phyloP scores from a whole-genome alignment of 2,329 filamentous ascomycete genomes.

The Chrysoporthe austroafricana region DNA sequence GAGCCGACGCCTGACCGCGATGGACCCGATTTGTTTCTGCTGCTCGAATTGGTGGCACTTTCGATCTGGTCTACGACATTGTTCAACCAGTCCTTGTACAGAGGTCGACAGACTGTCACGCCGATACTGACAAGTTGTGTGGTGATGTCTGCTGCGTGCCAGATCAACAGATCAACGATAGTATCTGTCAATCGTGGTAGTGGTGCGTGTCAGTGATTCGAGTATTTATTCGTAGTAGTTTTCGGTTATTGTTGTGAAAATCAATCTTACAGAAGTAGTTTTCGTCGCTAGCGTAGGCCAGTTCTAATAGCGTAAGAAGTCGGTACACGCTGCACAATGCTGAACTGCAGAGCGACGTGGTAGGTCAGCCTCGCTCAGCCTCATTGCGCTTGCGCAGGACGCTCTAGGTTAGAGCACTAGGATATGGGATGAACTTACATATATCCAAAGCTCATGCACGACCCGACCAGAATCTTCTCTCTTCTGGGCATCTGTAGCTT shows the following conservation, averaged over 20 bases:
- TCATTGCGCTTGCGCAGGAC: too few species aligned
- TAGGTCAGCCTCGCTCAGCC: neutral
- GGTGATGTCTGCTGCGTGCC: constrained; percentile 25
- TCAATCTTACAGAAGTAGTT: constrained; percentile 20
- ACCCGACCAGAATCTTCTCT: constrained; percentile 27
- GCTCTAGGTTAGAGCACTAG: too few species aligned
- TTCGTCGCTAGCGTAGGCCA: neutral
- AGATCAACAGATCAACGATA: constrained; percentile 23
- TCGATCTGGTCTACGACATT: constrained; percentile 19
- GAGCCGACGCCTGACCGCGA: neutral
- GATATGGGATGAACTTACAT: constrained; percentile 7
- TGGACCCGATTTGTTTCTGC: neutral
- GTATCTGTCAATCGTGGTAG: neutral
- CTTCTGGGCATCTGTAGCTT: constrained; percentile 22
- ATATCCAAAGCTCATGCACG: constrained; percentile 27
- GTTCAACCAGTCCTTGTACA: constrained; percentile 28
- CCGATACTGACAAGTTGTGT: constrained; percentile 25
- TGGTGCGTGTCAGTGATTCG: neutral
- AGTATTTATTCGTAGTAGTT: neutral
- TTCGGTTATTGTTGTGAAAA: neutral
- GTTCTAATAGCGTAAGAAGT: neutral
- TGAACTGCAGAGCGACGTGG: neutral
- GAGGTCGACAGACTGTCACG: constrained; percentile 24
- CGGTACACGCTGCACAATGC: constrained; percentile 23
- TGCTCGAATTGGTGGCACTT: neutral